phyloP scores from a whole-genome alignment of 176 grass and related monocot genomes.

The Zea mays region DNA sequence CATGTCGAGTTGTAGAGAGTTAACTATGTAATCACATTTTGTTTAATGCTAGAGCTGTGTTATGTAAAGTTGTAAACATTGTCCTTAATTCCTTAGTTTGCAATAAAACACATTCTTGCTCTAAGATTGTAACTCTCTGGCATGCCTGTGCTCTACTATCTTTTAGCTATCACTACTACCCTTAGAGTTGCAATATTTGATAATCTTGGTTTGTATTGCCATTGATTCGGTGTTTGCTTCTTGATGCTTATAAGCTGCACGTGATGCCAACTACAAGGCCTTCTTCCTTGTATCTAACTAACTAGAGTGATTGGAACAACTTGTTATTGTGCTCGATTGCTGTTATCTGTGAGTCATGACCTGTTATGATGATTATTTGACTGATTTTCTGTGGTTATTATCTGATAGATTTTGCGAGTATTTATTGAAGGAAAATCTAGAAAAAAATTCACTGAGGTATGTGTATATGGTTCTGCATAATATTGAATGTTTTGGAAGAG shows the following conservation, averaged over 20 bases:
- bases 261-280: background rate
- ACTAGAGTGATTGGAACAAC: constrained; percentile 8
- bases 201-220: background rate
- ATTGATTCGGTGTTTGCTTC: constrained; percentile 17
- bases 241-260: constrained; percentile 2
- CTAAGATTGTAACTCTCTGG: constrained; percentile 12
- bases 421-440: constrained; percentile 39
- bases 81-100: constrained; percentile 11
- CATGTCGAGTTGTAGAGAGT: background rate
- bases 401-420: constrained; percentile 38
- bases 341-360: constrained; percentile 5
- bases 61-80: constrained; percentile 9
- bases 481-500: constrained; percentile 11
- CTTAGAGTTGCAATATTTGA: background rate
- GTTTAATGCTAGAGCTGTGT: constrained; percentile 1
- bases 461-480: constrained; percentile 2
- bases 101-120: constrained; percentile 14
- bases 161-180: constrained; percentile 25
- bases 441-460: constrained; percentile 40
- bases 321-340: constrained; percentile 12
- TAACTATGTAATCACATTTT: constrained; percentile 16
- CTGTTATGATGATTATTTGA: constrained; percentile 29
- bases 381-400: constrained; percentile 36
- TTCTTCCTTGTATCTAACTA: background rate
- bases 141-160: constrained; percentile 5